Conservation (phyloP, 2,329 filamentous ascomycete genomes). For the Aspergillus costaricaensis region DNA sequence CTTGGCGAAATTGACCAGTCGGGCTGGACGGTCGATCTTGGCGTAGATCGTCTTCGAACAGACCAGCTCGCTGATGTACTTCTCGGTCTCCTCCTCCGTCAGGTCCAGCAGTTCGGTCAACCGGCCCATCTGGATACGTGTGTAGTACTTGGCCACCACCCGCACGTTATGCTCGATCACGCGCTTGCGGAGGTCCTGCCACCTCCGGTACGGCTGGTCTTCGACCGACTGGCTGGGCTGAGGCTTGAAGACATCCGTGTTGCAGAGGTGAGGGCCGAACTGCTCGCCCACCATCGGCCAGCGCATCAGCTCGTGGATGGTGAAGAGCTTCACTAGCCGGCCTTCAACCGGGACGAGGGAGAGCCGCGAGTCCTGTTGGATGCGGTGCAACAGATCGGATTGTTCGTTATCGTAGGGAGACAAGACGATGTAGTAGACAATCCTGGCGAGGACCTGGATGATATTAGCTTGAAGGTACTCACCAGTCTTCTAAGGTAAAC, state of each 20-base stretch:
- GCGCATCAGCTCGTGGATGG: slow-evolving; percentile 93
- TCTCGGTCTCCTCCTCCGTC: slow-evolving; percentile 93
- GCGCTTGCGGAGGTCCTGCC: slow-evolving; percentile 93
- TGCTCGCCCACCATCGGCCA: slow-evolving; percentile 91
- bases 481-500: slow-evolving; percentile 38
- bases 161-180: slow-evolving; percentile 99
- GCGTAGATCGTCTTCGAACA: slow-evolving; percentile 98
- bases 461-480: slow-evolving; percentile 13
- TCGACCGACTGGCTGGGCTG: slow-evolving; percentile 65
- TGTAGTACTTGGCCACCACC: slow-evolving; percentile 98
- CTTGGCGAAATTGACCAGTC: slow-evolving; percentile 91
- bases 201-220: slow-evolving; percentile 79
- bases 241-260: slow-evolving; percentile 85
- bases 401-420: slow-evolving; percentile 98
- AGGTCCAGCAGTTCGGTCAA: slow-evolving; percentile 89
- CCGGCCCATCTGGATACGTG: slow-evolving; percentile 88
- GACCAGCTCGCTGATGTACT: slow-evolving; percentile 96
- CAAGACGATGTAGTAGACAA: slow-evolving; percentile 97
- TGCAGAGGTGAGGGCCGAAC: slow-evolving; percentile 84
- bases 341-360: slow-evolving; percentile 75
- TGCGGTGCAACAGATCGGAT: slow-evolving; percentile 91
- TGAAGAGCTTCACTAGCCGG: slow-evolving; percentile 89
- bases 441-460: slow-evolving; percentile 81
- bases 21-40: slow-evolving; percentile 91
- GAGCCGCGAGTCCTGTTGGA: slow-evolving; percentile 82